Evolutionary conservation across 202 grass and related monocot genomes (phyloP), one percentile per base, ranked within the genome.

Genomic region (Panicum hallii): DNA sequence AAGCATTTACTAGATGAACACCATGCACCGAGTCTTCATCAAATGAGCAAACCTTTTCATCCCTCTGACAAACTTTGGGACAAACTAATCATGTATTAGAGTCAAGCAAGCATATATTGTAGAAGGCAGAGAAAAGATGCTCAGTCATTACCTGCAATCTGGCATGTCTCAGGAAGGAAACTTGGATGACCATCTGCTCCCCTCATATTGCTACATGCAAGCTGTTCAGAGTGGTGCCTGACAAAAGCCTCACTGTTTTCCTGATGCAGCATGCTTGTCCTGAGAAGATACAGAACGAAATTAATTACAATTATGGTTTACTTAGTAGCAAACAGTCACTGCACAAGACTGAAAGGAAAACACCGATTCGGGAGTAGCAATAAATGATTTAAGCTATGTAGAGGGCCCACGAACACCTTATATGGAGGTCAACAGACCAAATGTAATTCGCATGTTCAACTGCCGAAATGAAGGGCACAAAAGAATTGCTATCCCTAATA

Each of bases 241-340:
- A 80, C 73, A 84, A 87, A 89, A 76, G 72, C 16, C 34, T 89
- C 87, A 76, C 84, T 84, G 75, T 87, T 87, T 52, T 92, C 87
- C 62, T 81, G 80, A 77, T 89, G 81, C 83, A 92, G 67, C 90
- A 92, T 92, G 32, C 55, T 83, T 47, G n/a, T 64, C 55, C 83
- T 89, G 54, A 77, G n/a, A 73, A 9, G 28, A 65, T 78, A 82
- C 4, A 72, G 16, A 72, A 49, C 17, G 49, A 60, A 72, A 34
- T 49, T 40, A 72, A 82, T 64, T 49, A 53, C 36, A 38, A 50
- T 26, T 63, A 78, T 38, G 40, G 52, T 19, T n/a, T 16, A 75
- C 19, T 64, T 41, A 16, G 79, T 46, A 86, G 68, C 47, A 22
- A 28, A 46, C 61, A 49, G 60, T 72, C 56, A 82, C 43, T 17